Percentiles rank a stretch among this genome's conserved stretches.
Conservation (phyloP, 805 yeast genomes). For the Yarrowia sp. region DNA sequence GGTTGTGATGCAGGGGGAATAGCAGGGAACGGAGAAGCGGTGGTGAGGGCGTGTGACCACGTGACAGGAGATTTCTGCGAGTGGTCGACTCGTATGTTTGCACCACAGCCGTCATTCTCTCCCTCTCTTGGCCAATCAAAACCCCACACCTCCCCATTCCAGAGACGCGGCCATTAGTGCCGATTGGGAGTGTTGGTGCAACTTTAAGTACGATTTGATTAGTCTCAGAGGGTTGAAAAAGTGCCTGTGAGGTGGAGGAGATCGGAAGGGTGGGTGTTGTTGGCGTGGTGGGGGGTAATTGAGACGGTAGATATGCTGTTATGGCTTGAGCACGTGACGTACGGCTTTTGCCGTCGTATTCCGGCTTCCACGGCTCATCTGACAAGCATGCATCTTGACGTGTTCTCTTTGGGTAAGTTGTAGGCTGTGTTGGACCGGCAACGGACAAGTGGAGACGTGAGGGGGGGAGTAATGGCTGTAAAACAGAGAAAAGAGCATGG, state of each 20-base stretch:
- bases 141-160: too few relatives aligned
- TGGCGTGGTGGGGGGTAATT: too few relatives aligned
- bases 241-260: too few relatives aligned
- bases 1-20: conserved; percentile 22
- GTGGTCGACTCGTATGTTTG: too few relatives aligned
- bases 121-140: neutral
- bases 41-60: neutral
- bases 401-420: conserved; percentile 1
- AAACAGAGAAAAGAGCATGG: too few relatives aligned
- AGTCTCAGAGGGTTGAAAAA: neutral
- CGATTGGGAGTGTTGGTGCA: neutral
- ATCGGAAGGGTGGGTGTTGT: too few relatives aligned
- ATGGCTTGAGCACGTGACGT: too few relatives aligned
- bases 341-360: too few relatives aligned
- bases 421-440: conserved; percentile 5
- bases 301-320: too few relatives aligned
- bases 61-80: neutral
- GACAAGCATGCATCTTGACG: conserved; percentile 10
- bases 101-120: neutral
- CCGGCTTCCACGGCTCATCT: neutral
- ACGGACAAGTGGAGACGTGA: conserved; percentile 5
- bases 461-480: neutral
- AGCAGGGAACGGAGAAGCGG: neutral
- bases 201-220: conserved; percentile 8
- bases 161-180: neutral